phyloP scores from a whole-genome alignment of 2,329 filamentous ascomycete genomes.

The Macrophomina pseudophaseolina region DNA sequence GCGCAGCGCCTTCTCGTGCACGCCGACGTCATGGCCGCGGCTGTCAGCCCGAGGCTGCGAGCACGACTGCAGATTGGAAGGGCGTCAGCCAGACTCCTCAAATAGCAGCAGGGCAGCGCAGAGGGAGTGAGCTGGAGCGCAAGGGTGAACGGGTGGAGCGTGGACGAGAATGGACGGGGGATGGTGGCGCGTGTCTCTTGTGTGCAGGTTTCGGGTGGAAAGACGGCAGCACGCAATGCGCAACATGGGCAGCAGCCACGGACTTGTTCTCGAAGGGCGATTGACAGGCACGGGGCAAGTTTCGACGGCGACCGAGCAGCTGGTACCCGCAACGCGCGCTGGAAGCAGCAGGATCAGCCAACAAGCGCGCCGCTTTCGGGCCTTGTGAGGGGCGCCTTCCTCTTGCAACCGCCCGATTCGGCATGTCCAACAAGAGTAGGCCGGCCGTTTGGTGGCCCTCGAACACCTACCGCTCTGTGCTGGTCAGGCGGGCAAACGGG shows the following conservation, averaged over 20 bases:
- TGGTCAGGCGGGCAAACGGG: neutral
- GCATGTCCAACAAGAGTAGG: neutral
- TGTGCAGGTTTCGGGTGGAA: neutral
- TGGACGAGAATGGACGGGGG: neutral
- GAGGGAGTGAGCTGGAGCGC: neutral
- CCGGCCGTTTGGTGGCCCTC: neutral
- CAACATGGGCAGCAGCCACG: neutral
- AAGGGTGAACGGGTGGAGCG: neutral
- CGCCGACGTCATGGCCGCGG: constrained; percentile 5
- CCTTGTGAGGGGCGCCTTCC: constrained; percentile 9
- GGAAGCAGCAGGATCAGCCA: constrained; percentile 23
- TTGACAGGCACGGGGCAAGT: constrained; percentile 21
- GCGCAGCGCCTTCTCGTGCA: neutral
- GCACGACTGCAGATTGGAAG: neutral
- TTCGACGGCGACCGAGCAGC: neutral
- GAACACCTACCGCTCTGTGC: neutral
- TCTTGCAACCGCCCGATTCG: neutral
- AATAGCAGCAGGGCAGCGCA: neutral
- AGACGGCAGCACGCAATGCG: neutral
- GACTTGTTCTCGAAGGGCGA: constrained; percentile 10
- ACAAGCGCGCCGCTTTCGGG: constrained; percentile 15
- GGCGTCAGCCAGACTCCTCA: neutral
- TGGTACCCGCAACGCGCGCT: neutral
- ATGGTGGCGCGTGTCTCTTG: neutral
- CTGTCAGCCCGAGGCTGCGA: neutral